Evolutionary conservation across 495 filamentous ascomycete genomes (phyloP).

Genomic region (Penicillium odoratum): DNA sequence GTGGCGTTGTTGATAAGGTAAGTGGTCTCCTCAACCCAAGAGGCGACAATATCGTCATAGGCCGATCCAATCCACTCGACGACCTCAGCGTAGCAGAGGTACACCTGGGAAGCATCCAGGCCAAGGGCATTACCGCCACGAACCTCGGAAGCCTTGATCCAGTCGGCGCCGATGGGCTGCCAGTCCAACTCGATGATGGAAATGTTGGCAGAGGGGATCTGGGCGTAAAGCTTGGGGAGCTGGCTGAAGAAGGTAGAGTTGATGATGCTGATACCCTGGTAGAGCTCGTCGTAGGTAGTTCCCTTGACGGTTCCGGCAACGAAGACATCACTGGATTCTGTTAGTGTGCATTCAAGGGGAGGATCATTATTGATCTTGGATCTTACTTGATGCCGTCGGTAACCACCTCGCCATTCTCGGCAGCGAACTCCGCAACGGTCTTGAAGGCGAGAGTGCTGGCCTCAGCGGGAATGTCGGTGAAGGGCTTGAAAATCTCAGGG

Average conservation of each 20-base stretch:
- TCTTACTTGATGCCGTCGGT: conserved; percentile 31
- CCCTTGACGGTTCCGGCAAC: conserved; percentile 38
- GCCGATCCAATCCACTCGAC: conserved; percentile 38
- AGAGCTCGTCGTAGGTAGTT: conserved; percentile 29
- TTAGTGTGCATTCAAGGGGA: conserved; percentile 2
- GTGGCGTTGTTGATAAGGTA: conserved; percentile 37
- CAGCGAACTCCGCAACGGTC: conserved; percentile 33
- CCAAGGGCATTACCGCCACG: conserved; percentile 46
- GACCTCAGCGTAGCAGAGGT: conserved; percentile 41
- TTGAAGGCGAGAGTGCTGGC: conserved; percentile 37
- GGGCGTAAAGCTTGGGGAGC: conserved; percentile 32
- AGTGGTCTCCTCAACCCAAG: conserved; percentile 37
- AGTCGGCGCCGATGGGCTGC: conserved; percentile 47
- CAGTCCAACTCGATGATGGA: conserved; percentile 42
- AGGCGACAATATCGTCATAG: conserved; percentile 32
- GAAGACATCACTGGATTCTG: conserved; percentile 31
- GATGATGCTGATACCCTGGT: conserved; percentile 36
- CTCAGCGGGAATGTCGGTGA: conserved; percentile 36
- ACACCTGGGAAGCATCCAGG: conserved; percentile 34
- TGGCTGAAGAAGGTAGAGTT: conserved; percentile 38
- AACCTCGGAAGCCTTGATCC: conserved; percentile 34
- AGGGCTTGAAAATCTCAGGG: conserved; percentile 36
- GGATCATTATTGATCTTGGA: not conserved
- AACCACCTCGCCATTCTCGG: conserved; percentile 30
- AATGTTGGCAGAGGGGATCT: conserved; percentile 33